Evolutionary conservation across 768 basidiomycete species (phyloP).

Genomic region (Fibroporia radiculosa): DNA sequence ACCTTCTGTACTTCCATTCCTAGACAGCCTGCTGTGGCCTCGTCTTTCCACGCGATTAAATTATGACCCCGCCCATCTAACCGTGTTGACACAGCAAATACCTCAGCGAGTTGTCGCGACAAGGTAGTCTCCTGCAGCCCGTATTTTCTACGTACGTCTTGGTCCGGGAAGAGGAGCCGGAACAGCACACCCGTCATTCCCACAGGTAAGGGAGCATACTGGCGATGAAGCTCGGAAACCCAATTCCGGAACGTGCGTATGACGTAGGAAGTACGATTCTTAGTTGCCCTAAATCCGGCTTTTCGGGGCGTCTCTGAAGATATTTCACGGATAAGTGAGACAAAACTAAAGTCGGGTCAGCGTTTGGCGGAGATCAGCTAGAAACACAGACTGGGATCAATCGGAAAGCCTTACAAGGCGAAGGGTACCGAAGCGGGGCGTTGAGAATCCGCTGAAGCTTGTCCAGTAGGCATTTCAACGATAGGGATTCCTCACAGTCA

Average conservation of each 20-base stretch:
- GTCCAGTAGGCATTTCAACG: no score
- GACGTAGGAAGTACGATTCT: neutral
- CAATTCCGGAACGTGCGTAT: conserved; percentile 15
- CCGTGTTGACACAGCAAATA: conserved; percentile 20
- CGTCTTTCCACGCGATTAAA: conserved; percentile 33
- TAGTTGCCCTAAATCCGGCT: neutral
- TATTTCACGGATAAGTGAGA: conserved; percentile 11
- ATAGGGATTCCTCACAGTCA: no score
- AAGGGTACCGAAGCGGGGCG: conserved; percentile 10
- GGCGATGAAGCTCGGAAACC: conserved; percentile 11
- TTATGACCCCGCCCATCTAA: conserved; percentile 16
- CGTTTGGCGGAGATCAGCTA: no score
- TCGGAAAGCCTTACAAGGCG: conserved; percentile 12
- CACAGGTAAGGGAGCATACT: conserved; percentile 11
- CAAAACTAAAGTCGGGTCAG: conserved; percentile 8
- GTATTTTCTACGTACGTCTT: conserved; percentile 64
- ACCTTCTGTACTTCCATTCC: conserved; percentile 54
- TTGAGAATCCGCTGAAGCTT: no score
- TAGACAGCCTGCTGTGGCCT: conserved; percentile 53
- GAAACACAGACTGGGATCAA: no score
- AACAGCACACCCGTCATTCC: conserved; percentile 57
- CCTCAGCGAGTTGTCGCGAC: conserved; percentile 43
- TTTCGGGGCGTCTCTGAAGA: conserved; percentile 8
- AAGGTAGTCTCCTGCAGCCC: conserved; percentile 64
- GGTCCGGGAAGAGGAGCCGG: conserved; percentile 78